Evolutionary conservation across 805 yeast species (phyloP).

Genomic region (Kluyveromyces dobzhanskii): DNA sequence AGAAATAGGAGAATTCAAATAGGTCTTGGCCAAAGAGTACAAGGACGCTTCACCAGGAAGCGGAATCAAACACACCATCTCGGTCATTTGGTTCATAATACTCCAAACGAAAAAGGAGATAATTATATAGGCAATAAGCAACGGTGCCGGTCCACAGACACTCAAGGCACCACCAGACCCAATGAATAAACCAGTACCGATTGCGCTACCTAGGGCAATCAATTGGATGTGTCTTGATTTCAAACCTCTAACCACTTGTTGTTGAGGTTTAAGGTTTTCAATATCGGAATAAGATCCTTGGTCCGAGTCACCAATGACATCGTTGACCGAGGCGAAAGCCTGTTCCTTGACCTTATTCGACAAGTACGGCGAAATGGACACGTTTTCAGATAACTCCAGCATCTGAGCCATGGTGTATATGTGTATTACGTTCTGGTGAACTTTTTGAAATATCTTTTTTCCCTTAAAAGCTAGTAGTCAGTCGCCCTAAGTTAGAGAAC

Average conservation of each 20-base stretch:
- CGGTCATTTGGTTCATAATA: constrained; percentile 48
- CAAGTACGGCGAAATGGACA: not conserved
- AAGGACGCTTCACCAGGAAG: constrained; percentile 46
- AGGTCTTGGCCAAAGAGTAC: constrained; percentile 10
- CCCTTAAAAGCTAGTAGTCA: too few species aligned
- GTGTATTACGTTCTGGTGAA: too few species aligned
- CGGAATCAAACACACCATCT: constrained; percentile 52
- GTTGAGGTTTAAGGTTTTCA: not conserved
- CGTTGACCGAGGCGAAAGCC: not conserved
- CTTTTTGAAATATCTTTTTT: too few species aligned
- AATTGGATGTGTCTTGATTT: constrained; percentile 12
- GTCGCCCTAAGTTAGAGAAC: too few species aligned
- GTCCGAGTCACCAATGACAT: not conserved
- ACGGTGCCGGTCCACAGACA: constrained; percentile 60
- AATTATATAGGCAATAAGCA: constrained; percentile 49
- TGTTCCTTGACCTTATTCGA: not conserved
- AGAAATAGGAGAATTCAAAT: constrained; percentile 11
- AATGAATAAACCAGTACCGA: constrained; percentile 73
- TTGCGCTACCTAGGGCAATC: constrained; percentile 38
- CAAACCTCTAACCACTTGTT: constrained; percentile 7
- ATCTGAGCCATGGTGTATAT: too few species aligned
- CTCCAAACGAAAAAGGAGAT: constrained; percentile 46
- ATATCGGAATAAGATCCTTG: not conserved
- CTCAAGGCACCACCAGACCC: constrained; percentile 56
- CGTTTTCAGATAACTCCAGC: not conserved